Conservation (phyloP, 441 rosid species). For the Macaranga tanarius region DNA sequence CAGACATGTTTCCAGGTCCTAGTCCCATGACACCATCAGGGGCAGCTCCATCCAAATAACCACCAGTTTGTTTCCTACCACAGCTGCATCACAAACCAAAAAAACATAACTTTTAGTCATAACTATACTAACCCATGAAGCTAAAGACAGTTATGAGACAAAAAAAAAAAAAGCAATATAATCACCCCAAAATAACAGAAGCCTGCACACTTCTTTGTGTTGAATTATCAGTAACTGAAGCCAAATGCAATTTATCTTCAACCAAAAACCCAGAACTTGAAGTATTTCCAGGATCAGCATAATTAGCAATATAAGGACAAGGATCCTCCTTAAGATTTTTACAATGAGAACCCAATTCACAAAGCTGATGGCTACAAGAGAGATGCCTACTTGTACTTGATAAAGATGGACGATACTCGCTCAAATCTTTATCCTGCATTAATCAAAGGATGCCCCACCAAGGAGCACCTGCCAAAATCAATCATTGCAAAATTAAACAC, state of each 20-base stretch:
- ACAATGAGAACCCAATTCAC: constrained; percentile 54
- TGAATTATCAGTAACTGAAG: constrained; percentile 35
- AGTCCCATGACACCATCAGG: constrained; percentile 91
- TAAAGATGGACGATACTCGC: constrained; percentile 61
- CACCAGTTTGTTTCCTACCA: constrained; percentile 85
- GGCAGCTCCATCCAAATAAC: constrained; percentile 65
- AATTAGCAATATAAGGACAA: constrained; percentile 58
- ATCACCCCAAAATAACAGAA: constrained; percentile 64
- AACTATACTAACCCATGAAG: background rate
- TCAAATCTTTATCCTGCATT: constrained; percentile 82
- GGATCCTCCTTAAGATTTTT: constrained; percentile 54
- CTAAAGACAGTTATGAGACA: background rate
- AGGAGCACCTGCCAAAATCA: constrained; percentile 92
- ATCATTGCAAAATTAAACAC: constrained; percentile 63
- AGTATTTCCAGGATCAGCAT: constrained; percentile 47
- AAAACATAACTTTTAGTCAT: background rate
- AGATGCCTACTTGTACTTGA: constrained; percentile 64
- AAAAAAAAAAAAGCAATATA: background rate
- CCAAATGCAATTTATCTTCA: constrained; percentile 59
- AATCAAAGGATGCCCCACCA: constrained; percentile 66
- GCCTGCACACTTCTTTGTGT: constrained; percentile 48
- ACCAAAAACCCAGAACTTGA: constrained; percentile 75
- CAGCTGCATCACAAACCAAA: constrained; percentile 41
- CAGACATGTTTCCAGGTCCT: constrained; percentile 72
- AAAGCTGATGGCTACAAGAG: constrained; percentile 61